Evolutionary conservation across 345 rosid genomes (phyloP).

Genomic region (Murraya paniculata): DNA sequence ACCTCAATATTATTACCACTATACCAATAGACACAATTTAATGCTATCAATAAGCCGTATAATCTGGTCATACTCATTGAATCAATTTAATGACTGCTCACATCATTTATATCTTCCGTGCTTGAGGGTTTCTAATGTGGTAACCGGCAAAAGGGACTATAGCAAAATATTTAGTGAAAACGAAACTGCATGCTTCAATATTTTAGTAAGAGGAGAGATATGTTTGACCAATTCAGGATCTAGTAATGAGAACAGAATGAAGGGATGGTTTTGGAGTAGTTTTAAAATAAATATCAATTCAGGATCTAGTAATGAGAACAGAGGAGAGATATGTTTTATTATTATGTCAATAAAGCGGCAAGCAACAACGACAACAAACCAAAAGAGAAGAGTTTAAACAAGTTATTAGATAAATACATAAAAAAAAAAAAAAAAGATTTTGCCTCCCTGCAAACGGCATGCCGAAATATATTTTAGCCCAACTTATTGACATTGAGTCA

Average conservation of each 20-base stretch:
- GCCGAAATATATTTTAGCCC: background rate
- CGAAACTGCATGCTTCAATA: background rate
- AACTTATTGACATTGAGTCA: background rate
- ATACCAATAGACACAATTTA: too few species aligned
- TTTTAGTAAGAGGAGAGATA: background rate
- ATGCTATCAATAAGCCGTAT: too few species aligned
- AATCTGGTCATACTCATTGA: too few species aligned
- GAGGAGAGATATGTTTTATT: too few species aligned
- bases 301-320: too few species aligned
- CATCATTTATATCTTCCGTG: background rate
- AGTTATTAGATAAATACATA: background rate
- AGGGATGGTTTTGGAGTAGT: background rate
- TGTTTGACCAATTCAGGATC: background rate
- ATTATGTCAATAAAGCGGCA: conserved; percentile 7
- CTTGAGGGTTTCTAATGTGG: background rate
- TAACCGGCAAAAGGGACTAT: background rate
- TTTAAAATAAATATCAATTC: too few species aligned
- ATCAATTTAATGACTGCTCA: background rate
- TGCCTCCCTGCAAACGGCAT: background rate
- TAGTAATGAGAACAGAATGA: background rate
- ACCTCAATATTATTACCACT: too few species aligned
- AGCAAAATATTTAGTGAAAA: background rate
- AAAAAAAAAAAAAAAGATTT: background rate
- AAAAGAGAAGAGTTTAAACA: background rate
- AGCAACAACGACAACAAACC: background rate